These are phyloP conservation scores for Penicillium mononematosum DNA, from an alignment of 495 filamentous ascomycete genomes.

Conservation along the genomic window DNA sequence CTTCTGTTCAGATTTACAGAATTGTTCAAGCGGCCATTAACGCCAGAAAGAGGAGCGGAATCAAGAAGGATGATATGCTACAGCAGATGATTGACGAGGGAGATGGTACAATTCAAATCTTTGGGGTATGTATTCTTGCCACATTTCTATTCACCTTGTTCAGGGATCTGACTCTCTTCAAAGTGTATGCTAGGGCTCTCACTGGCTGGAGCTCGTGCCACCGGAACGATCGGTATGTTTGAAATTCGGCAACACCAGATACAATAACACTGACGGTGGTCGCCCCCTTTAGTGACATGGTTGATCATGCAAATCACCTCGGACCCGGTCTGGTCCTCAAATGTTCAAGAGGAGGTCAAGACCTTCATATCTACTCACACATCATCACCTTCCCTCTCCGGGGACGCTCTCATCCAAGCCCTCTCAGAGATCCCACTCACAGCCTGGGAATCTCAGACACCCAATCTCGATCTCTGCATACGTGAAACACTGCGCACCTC, in stretches of 20 bases:
- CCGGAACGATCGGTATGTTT: conserved; percentile 10
- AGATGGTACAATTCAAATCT: conserved; percentile 6
- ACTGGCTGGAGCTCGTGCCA: conserved; percentile 13
- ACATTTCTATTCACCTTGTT: not conserved
- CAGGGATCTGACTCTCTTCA: not conserved
- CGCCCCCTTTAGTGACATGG: conserved; percentile 9
- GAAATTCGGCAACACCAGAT: not conserved
- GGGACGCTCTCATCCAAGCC: not conserved
- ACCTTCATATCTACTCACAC: not conserved
- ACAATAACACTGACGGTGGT: not conserved
- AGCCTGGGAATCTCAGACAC: conserved; percentile 13
- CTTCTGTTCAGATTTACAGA: not conserved
- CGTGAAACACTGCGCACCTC: conserved; percentile 13
- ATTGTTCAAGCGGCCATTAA: not conserved
- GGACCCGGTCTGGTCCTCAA: not conserved
- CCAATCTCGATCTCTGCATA: conserved; percentile 12
- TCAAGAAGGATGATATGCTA: conserved; percentile 2
- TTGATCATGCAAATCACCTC: conserved; percentile 13
- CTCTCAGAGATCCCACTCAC: conserved; percentile 9
- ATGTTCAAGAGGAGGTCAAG: conserved; percentile 8
- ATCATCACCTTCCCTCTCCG: not conserved
- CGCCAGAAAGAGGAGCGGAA: not conserved
- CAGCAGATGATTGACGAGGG: conserved; percentile 14
- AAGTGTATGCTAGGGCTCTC: conserved; percentile 13
- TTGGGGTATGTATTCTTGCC: not conserved